Conservation (phyloP, 768 basidiomycete genomes). For the Boletus fagicola region DNA sequence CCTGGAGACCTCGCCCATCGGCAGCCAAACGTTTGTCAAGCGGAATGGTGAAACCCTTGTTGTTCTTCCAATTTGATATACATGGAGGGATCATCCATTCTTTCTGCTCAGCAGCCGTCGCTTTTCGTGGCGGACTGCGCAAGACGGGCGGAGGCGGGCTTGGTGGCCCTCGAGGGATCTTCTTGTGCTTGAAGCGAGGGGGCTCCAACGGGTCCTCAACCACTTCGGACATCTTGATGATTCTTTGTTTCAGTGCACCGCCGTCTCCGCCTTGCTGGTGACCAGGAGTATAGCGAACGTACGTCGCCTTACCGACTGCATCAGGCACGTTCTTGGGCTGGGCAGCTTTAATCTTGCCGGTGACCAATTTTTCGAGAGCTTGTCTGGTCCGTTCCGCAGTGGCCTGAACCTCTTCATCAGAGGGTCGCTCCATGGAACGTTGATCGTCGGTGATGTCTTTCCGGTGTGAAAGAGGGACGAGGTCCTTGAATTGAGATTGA, state of each 20-base stretch:
- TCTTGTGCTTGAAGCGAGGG: conserved; percentile 97
- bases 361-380: conserved; percentile 90
- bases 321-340: conserved; percentile 95
- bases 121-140: conserved; percentile 92
- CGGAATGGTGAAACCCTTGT: conserved; percentile 99
- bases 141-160: conserved; percentile 96
- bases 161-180: conserved; percentile 94
- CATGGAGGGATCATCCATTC: conserved; percentile 99
- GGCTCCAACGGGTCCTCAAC: conserved; percentile 98
- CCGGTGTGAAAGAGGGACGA: conserved; percentile 87
- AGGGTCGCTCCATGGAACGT: conserved; percentile 83
- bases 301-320: conserved; percentile 76
- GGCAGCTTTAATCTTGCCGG: conserved; percentile 96
- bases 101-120: conserved; percentile 96
- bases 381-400: conserved; percentile 89
- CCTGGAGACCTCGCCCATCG: conserved; percentile 97
- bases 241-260: conserved; percentile 78
- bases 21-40: conserved; percentile 97
- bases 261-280: conserved; percentile 67
- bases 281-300: conserved; percentile 96
- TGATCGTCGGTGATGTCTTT: conserved; percentile 80
- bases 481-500: conserved; percentile 96
- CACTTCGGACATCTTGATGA: conserved; percentile 99
- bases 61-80: conserved; percentile 99
- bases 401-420: conserved; percentile 88